phyloP scores from a whole-genome alignment of 2,329 filamentous ascomycete species.

The Aureobasidium vineae region DNA sequence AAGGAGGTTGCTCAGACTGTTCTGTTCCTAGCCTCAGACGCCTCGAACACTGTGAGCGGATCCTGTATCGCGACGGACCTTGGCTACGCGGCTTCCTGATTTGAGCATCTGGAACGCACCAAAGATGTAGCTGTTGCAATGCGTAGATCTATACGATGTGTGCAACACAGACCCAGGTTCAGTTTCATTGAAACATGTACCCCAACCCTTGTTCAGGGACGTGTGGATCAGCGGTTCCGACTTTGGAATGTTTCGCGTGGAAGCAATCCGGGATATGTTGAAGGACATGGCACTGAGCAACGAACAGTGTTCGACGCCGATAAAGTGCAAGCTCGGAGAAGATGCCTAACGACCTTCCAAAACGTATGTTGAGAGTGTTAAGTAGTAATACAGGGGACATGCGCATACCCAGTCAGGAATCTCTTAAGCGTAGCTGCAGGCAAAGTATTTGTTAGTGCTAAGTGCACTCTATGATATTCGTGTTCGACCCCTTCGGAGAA shows the following conservation, averaged over 20 bases:
- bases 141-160: not conserved
- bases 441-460: not conserved
- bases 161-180: not conserved
- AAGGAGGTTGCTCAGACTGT: conserved; percentile 39
- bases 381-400: not conserved
- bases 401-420: not conserved
- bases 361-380: not conserved
- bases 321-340: not conserved
- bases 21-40: conserved; percentile 38
- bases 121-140: not conserved
- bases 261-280: not conserved
- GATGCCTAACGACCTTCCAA: not conserved
- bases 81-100: conserved; percentile 15
- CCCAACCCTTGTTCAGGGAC: not conserved
- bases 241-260: not conserved
- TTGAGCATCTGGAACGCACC: not conserved
- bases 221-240: not conserved
- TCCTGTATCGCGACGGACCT: conserved; percentile 30
- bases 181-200: not conserved
- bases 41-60: conserved; percentile 38
- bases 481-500: not conserved
- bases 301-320: not conserved
- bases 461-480: not conserved
- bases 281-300: not conserved
- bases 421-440: not conserved